phyloP scores from a whole-genome alignment of 2,329 filamentous ascomycete species.

The Cadophora luteo-olivacea region DNA sequence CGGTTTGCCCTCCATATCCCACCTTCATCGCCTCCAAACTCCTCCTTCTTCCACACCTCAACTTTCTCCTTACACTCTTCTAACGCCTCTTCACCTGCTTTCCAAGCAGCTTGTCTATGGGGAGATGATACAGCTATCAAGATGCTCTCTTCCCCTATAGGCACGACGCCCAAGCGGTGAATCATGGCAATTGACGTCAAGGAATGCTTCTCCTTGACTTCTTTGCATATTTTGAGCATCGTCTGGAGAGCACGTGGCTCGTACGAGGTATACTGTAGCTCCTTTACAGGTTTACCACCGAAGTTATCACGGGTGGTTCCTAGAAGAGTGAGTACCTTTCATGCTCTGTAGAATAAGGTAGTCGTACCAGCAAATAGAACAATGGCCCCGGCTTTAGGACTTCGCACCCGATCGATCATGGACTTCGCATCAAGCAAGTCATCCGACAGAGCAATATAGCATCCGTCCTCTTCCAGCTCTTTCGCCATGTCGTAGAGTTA shows the following conservation, averaged over 20 bases:
- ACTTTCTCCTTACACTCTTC: slow-evolving; percentile 84
- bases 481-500: slow-evolving; percentile 38
- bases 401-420: slow-evolving; percentile 72
- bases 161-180: slow-evolving; percentile 85
- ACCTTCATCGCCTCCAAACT: slow-evolving; percentile 78
- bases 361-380: slow-evolving; percentile 74
- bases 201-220: slow-evolving; percentile 63
- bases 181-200: slow-evolving; percentile 79
- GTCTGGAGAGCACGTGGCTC: slow-evolving; percentile 71
- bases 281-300: slow-evolving; percentile 71
- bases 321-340: slow-evolving; percentile 44
- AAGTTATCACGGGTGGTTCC: slow-evolving; percentile 83
- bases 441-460: slow-evolving; percentile 74
- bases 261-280: slow-evolving; percentile 80
- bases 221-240: slow-evolving; percentile 67
- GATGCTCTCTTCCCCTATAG: slow-evolving; percentile 92
- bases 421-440: slow-evolving; percentile 61
- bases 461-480: slow-evolving; percentile 56
- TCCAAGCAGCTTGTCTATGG: slow-evolving; percentile 86
- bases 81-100: slow-evolving; percentile 85
- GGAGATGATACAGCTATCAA: slow-evolving; percentile 84
- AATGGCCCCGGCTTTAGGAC: slow-evolving; percentile 75
- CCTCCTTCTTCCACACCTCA: slow-evolving; percentile 96
- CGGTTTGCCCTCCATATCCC: slow-evolving; percentile 86
- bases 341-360: slow-evolving; percentile 17